Percentiles rank a stretch among this genome's conserved stretches.
These are phyloP conservation scores for Phytopythium boreale DNA, from an alignment of 352 stramenopile species.

Conservation along the genomic window DNA sequence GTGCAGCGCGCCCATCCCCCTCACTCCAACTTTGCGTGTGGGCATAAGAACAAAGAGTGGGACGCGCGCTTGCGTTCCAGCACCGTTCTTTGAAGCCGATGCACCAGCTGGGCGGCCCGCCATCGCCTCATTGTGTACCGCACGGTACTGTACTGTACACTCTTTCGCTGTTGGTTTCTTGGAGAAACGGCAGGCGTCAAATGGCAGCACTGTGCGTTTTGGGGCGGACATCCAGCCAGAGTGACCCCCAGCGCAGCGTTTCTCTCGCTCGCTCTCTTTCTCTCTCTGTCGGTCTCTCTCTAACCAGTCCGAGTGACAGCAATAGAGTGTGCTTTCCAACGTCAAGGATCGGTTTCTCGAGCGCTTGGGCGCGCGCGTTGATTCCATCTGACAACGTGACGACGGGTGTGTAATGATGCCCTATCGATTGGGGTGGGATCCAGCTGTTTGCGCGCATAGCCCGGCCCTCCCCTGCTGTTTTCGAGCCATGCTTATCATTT, in stretches of 20 bases:
- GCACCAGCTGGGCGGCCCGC: background rate
- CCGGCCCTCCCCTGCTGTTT: conserved; percentile 1
- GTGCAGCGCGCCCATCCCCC: background rate
- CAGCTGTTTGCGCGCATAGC: conserved; percentile 2
- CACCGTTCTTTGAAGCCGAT: conserved; percentile 1
- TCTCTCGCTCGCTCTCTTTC: too few species aligned
- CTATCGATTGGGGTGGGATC: conserved; percentile 8
- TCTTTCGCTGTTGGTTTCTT: too few species aligned
- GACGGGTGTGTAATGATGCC: conserved; percentile 8
- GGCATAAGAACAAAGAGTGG: conserved; percentile 1
- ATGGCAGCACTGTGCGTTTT: background rate
- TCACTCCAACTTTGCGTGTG: background rate
- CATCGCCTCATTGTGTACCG: background rate
- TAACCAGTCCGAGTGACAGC: background rate
- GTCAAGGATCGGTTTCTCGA: background rate
- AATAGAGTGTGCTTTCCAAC: background rate
- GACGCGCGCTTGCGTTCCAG: background rate
- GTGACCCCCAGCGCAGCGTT: background rate
- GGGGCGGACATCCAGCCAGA: background rate
- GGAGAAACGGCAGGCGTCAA: too few species aligned
- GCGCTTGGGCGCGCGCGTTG: background rate
- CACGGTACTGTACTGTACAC: too few species aligned
- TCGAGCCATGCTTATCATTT: background rate
- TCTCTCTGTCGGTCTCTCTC: background rate
- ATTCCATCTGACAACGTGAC: background rate